Evolutionary conservation across 768 basidiomycete genomes (phyloP).

Genomic region (Naganishia friedmannii): DNA sequence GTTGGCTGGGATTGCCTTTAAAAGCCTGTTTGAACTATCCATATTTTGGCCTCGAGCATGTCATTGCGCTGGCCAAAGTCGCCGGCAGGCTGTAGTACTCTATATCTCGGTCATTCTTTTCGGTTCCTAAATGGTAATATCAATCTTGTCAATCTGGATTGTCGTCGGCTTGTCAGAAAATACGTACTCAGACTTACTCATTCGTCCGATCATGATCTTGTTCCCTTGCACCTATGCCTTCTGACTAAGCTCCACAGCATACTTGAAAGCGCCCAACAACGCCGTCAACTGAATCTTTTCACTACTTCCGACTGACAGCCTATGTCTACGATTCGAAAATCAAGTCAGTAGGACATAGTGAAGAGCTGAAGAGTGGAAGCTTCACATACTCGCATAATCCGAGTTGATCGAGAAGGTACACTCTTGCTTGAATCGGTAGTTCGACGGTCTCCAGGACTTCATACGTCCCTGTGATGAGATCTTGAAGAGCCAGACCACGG

Average conservation of each 20-base stretch:
- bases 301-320: constrained; percentile 83
- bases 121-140: no score
- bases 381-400: constrained; percentile 89
- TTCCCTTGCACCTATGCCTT: constrained; percentile 15
- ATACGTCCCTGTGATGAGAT: constrained; percentile 84
- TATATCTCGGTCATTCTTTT: no score
- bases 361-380: neutral
- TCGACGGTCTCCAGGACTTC: constrained; percentile 85
- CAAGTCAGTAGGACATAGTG: no score
- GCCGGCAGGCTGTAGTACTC: no score
- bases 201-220: no score
- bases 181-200: no score
- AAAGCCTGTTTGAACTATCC: no score
- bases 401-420: constrained; percentile 86
- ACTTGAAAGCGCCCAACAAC: constrained; percentile 87
- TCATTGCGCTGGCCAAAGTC: no score
- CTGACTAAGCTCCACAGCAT: constrained; percentile 65
- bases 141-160: no score
- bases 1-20: no score
- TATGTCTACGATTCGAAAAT: constrained; percentile 60
- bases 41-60: no score
- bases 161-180: no score
- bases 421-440: constrained; percentile 75
- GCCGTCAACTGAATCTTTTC: constrained; percentile 88
- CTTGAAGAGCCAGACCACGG: constrained; percentile 89